Evolutionary conservation across 2,329 filamentous ascomycete genomes (phyloP), one percentile per base, ranked within the genome.

Genomic region (Amesomyces nigricolor): DNA sequence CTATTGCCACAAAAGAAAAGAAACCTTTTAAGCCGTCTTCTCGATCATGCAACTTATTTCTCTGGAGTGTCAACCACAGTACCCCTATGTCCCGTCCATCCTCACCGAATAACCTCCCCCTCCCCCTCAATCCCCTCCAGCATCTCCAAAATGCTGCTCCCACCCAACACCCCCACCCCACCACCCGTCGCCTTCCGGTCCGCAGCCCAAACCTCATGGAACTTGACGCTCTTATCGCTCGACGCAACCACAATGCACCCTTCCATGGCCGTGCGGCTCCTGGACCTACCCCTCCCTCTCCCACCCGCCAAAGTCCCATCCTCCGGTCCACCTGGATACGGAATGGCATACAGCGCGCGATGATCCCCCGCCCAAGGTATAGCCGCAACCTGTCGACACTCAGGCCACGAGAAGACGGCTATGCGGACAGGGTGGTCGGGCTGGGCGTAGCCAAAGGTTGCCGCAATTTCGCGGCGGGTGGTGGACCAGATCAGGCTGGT

Each of bases 371-470:
- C 85, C 92, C 84, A 97, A 0, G 91, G 88, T 54, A 97, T 87
- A 14, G 87, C 86, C 10, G 89, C 87, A 1, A 96, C 81, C 67
- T 94, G 89, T 61, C 83, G 82, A 71, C 94, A 97, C 53, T 88
- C 87, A 0, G 94, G 94, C 94, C 94, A 97, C 45, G 87, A 87
- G 71, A 96, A 99, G 8, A 97, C 86, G 1, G 91, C 94, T 61
- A 99, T 89, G 17, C 94, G 85, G 64, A 87, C 89, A 0, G 88
- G 83, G 66, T 99, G 94, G 42, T 95, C 89, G 1, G 92, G 91
- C 63, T 95, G 87, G 3, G 91, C 84, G 67, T 95, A 97, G 4
- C 94, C 92, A 71, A 99, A 96, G 0, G 92, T 96, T 1, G 91
- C 94, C 0, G 83, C 89, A 60, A 99, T 94, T 69, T 97, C 94